Percentiles rank a stretch among this genome's conserved stretches.
Evolutionary conservation across 768 basidiomycete species (phyloP).

Genomic region (Rubroboletus pulcherrimus): DNA sequence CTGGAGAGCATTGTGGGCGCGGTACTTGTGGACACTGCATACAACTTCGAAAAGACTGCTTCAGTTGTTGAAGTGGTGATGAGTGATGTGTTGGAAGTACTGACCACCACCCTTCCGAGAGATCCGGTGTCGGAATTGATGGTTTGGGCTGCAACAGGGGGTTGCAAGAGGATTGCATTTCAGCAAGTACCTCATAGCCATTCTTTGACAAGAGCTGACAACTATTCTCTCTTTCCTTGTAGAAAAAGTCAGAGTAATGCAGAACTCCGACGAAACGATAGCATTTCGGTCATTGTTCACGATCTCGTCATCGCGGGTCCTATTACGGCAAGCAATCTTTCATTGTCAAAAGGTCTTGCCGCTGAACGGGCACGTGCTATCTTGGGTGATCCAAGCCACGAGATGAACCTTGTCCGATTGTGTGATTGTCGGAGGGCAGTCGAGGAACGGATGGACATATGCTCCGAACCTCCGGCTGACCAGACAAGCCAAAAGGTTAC

Average conservation of each 20-base stretch:
- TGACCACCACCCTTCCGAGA: conserved; percentile 55
- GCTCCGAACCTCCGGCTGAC: conserved; percentile 16
- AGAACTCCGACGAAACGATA: conserved; percentile 44
- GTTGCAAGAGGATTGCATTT: conserved; percentile 52
- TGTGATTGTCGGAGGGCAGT: conserved; percentile 38
- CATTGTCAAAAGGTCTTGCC: conserved; percentile 65
- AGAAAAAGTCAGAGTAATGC: conserved; percentile 45
- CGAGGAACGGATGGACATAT: conserved; percentile 13
- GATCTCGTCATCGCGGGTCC: conserved; percentile 55
- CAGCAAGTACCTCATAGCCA: conserved; percentile 34
- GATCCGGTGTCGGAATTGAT: conserved; percentile 75
- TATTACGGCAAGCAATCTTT: conserved; percentile 51
- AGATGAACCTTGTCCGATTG: conserved; percentile 40
- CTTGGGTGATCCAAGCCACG: conserved; percentile 45
- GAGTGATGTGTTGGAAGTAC: conserved; percentile 57
- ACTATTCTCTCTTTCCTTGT: not conserved
- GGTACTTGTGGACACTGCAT: conserved; percentile 75
- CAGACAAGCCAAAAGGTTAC: conserved; percentile 24
- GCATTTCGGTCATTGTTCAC: conserved; percentile 58
- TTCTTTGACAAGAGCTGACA: conserved; percentile 1
- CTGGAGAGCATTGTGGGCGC: conserved; percentile 85
- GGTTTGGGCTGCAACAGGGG: conserved; percentile 57
- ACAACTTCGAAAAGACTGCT: conserved; percentile 65
- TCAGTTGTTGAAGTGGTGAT: conserved; percentile 60
- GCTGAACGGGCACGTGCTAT: conserved; percentile 58